Evolutionary conservation across 2,329 filamentous ascomycete genomes (phyloP), one percentile per base, ranked within the genome.

Genomic region (Xylaria arbuscula): DNA sequence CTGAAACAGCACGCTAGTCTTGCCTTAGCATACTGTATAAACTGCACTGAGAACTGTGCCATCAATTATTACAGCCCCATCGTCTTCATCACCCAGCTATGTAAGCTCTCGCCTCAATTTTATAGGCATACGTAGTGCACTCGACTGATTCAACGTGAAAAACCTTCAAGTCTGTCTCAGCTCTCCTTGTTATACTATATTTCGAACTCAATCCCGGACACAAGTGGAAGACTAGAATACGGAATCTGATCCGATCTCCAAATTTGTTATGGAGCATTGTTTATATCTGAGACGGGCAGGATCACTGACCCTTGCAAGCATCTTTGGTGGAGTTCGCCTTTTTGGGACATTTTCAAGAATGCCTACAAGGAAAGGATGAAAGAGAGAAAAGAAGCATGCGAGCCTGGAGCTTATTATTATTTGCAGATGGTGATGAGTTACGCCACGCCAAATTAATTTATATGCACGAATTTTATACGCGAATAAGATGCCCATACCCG

Each of bases 221-320:
- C 11, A 15, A 42, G 4, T 11, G 28, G 28, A 3, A 28, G 28
- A 24, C 19, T 48, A 24, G 45, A 13, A 24, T 11, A 48, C 45
- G 19, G 19, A 48, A 19, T 9, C 7, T 11, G 11, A 48, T 48
- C n/a, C 19, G 45, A 48, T 3, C 45, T 17, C 45, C 28, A 59
- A 48, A 48, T 48, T 28, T 10, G 34, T 22, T 19, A 54, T 50
- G 53, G 61, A 45, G 34, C 54, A 42, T 40, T 19, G n/a, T 47
- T 11, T 42, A 22, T 53, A 64, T 58, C 53, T 64, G 62, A 64
- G 62, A 64, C 61, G 56, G 55, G 3, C 2, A 17, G 61, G 61
- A 24, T 53, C 54, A 64, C 53, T 54, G 19, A n/a, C 22, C 62
- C 34, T 47, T 7, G 50, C 24, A 8, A 59, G 55, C 38, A 45